These are phyloP conservation scores for Cyanodermella asteris DNA, from an alignment of 2,329 filamentous ascomycete genomes.

Conservation along the genomic window DNA sequence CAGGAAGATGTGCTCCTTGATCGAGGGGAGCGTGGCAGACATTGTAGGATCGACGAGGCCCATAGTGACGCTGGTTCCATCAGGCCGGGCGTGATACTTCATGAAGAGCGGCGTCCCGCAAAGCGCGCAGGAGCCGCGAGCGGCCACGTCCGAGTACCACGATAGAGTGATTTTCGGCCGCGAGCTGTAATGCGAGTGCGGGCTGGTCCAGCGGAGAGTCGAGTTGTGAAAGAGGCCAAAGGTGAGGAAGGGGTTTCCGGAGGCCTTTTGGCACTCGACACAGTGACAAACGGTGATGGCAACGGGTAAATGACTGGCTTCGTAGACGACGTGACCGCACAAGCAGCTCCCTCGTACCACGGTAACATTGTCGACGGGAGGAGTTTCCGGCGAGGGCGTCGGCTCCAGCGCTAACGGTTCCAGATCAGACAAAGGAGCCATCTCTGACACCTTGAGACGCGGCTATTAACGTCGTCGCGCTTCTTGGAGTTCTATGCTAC, in stretches of 20 bases:
- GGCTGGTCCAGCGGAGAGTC: conserved; percentile 1
- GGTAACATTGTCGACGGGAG: no score
- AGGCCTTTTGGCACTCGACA: conserved; percentile 1
- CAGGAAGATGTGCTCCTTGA: conserved; percentile 5
- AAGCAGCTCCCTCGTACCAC: conserved; percentile 3
- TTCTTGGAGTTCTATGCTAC: no score
- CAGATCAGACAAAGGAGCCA: no score
- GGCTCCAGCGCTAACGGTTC: no score
- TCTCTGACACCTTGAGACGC: no score
- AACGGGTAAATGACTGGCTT: conserved; percentile 1
- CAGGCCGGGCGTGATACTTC: conserved; percentile 5
- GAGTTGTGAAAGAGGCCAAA: conserved; percentile 5
- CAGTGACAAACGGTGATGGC: conserved; percentile 6
- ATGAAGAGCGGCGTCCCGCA: conserved; percentile 5
- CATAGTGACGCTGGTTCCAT: conserved; percentile 4
- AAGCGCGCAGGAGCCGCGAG: conserved; percentile 3
- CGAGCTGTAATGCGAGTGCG: background rate
- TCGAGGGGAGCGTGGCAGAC: no score
- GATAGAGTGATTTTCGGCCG: background rate
- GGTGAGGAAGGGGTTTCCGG: conserved; percentile 3
- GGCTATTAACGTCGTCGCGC: no score
- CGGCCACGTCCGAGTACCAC: conserved; percentile 1
- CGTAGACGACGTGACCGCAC: conserved; percentile 2
- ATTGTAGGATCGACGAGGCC: conserved; percentile 3
- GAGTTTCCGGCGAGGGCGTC: no score